A percentile compares a stretch with the other conserved stretches of the same genome.
phyloP scores from a whole-genome alignment of 2,329 filamentous ascomycete genomes.

The Nothophaeocryptopus gaeumannii region DNA sequence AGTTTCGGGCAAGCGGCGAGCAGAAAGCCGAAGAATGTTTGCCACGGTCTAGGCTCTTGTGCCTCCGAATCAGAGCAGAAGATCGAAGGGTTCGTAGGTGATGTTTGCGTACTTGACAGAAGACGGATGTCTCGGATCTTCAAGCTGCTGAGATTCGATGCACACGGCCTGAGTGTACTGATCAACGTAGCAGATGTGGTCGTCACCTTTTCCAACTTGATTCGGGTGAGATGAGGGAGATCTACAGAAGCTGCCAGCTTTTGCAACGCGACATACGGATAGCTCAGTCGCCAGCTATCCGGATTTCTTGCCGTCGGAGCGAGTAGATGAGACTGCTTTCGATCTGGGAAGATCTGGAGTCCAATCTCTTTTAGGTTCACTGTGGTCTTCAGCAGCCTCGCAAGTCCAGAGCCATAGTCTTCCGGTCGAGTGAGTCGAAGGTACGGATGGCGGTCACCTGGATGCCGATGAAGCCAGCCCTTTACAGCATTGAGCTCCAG shows the following conservation, averaged over 20 bases:
- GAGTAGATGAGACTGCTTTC: constrained; percentile 23
- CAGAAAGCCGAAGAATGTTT: constrained; percentile 28
- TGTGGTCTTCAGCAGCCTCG: constrained; percentile 24
- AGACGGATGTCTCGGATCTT: constrained; percentile 33
- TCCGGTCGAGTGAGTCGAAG: constrained; percentile 6
- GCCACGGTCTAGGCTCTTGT: constrained; percentile 24
- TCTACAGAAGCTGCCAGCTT: constrained; percentile 14
- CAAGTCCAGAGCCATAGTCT: constrained; percentile 23
- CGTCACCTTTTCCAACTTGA: constrained; percentile 34
- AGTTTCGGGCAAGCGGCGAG: constrained; percentile 19
- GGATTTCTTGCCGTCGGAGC: constrained; percentile 20
- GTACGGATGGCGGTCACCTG: constrained; percentile 4
- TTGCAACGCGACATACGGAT: constrained; percentile 23
- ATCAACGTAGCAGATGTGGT: constrained; percentile 22
- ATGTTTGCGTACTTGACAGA: constrained; percentile 15
- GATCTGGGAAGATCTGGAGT: constrained; percentile 28
- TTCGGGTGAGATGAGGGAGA: constrained; percentile 23
- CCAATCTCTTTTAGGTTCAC: constrained; percentile 27
- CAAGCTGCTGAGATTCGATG: constrained; percentile 24
- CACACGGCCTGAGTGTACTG: constrained; percentile 24
- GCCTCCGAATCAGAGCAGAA: constrained; percentile 7
- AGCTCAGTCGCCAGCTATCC: constrained; percentile 24
- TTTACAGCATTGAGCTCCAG: constrained; percentile 31
- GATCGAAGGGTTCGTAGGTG: constrained; percentile 10
- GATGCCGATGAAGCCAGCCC: constrained; percentile 19